A percentile compares a stretch with the other conserved stretches of the same genome.
Conservation (phyloP, 2,329 filamentous ascomycete species). For the Phyllosticta paracitricarpa region DNA sequence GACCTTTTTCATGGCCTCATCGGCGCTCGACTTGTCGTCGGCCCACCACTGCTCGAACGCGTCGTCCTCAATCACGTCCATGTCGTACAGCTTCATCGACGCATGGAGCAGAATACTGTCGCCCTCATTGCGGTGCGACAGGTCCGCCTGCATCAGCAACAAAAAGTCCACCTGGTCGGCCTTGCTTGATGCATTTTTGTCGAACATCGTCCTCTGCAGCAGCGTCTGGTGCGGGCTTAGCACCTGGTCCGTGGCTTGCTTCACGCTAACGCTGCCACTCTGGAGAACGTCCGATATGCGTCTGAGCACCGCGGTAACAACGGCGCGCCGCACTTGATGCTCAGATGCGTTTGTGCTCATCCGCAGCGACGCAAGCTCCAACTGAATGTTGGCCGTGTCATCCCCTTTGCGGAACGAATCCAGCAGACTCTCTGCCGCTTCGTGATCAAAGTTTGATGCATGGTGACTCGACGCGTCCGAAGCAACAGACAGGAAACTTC, state of each 20-base stretch:
- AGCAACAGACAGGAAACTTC: slow-evolving; percentile 63
- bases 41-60: slow-evolving; percentile 84
- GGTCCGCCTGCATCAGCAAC: slow-evolving; percentile 69
- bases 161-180: slow-evolving; percentile 78
- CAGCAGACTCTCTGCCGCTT: slow-evolving; percentile 77
- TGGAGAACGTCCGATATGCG: slow-evolving; percentile 63
- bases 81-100: slow-evolving; percentile 73
- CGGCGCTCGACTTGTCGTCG: slow-evolving; percentile 57
- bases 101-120: slow-evolving; percentile 63
- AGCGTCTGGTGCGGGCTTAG: slow-evolving; percentile 47
- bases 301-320: slow-evolving; percentile 76
- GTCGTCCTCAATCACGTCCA: slow-evolving; percentile 82
- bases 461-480: slow-evolving; percentile 41
- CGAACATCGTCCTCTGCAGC: slow-evolving; percentile 49
- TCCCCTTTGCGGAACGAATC: slow-evolving; percentile 68
- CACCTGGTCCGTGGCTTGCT: slow-evolving; percentile 32
- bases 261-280: slow-evolving; percentile 19
- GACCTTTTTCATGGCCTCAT: slow-evolving; percentile 59
- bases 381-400: slow-evolving; percentile 73
- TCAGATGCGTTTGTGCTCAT: slow-evolving; percentile 87
- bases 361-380: slow-evolving; percentile 89
- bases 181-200: slow-evolving; percentile 42
- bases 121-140: slow-evolving; percentile 54
- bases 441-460: slow-evolving; percentile 66
- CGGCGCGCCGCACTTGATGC: slow-evolving; percentile 73